Conservation (phyloP, 345 rosid species). For the Euphorbia lathyris region DNA sequence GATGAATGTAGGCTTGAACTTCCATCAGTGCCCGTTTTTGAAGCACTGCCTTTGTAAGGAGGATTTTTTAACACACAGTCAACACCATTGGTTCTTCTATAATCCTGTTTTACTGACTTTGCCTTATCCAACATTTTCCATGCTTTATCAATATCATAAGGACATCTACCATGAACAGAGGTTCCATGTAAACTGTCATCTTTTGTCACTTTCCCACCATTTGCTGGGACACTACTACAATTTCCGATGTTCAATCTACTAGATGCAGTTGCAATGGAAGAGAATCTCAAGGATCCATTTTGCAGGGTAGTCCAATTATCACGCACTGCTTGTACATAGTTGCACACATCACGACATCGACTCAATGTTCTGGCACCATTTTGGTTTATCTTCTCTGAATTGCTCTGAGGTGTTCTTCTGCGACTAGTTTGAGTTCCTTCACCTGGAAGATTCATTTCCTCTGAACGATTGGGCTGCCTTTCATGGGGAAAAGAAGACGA, state of each 20-base stretch:
- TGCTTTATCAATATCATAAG: slow-evolving; percentile 41
- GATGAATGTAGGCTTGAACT: slow-evolving; percentile 12
- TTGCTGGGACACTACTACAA: slow-evolving; percentile 10
- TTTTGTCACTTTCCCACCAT: slow-evolving; percentile 15
- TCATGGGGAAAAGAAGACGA: neutral
- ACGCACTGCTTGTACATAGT: slow-evolving; percentile 36
- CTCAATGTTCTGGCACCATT: slow-evolving; percentile 43
- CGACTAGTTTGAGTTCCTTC: neutral
- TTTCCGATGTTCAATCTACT: slow-evolving; percentile 7
- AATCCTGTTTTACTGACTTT: slow-evolving; percentile 29
- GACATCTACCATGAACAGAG: slow-evolving; percentile 7
- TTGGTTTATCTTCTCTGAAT: slow-evolving; percentile 18
- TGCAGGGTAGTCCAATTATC: slow-evolving; percentile 54
- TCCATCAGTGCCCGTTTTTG: slow-evolving; percentile 14
- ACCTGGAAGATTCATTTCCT: slow-evolving; percentile 6
- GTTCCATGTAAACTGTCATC: slow-evolving; percentile 7
- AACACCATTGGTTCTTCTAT: slow-evolving; percentile 12
- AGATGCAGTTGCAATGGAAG: slow-evolving; percentile 26
- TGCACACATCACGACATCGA: slow-evolving; percentile 40
- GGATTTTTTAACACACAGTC: slow-evolving; percentile 15
- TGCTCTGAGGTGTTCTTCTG: slow-evolving; percentile 16
- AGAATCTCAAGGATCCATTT: slow-evolving; percentile 42
- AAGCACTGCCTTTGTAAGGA: slow-evolving; percentile 16
- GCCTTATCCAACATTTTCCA: slow-evolving; percentile 66
- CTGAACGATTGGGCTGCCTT: slow-evolving; percentile 10